These are phyloP conservation scores for Xylaria multiplex DNA, from an alignment of 2,329 filamentous ascomycete species.

Conservation along the genomic window DNA sequence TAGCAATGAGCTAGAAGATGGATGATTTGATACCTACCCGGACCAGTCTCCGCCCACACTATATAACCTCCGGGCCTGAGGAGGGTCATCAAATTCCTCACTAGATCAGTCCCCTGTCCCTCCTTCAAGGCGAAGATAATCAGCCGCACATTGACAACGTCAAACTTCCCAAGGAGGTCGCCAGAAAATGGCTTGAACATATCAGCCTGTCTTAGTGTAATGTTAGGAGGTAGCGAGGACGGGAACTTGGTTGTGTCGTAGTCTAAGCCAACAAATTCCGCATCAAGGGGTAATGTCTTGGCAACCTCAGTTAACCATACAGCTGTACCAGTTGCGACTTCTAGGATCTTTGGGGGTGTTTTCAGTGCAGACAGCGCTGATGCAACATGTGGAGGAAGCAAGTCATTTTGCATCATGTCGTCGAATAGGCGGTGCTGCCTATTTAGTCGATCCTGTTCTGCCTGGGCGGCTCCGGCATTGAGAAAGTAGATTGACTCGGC, in stretches of 20 bases:
- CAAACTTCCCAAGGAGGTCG: constrained; percentile 35
- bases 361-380: constrained; percentile 11
- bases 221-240: constrained; percentile 18
- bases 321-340: constrained; percentile 32
- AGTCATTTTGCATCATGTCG: constrained; percentile 30
- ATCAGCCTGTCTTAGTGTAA: constrained; percentile 29
- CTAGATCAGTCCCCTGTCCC: constrained; percentile 19
- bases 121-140: constrained; percentile 36
- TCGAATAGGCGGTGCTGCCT: constrained; percentile 30
- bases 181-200: constrained; percentile 34
- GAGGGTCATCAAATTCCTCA: constrained; percentile 34
- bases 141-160: constrained; percentile 36
- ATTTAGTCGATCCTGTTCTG: constrained; percentile 30
- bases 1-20: not conserved
- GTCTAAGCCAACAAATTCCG: constrained; percentile 35
- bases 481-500: constrained; percentile 35
- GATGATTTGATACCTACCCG: constrained; percentile 19
- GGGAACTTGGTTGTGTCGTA: constrained; percentile 35
- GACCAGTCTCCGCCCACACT: constrained; percentile 34
- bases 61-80: constrained; percentile 34
- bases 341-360: constrained; percentile 29
- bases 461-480: constrained; percentile 27
- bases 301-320: constrained; percentile 30
- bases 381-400: constrained; percentile 32
- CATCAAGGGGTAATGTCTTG: constrained; percentile 25